These are phyloP conservation scores for Stephania cephalantha DNA, from an alignment of 164 flowering plant species.

Conservation along the genomic window DNA sequence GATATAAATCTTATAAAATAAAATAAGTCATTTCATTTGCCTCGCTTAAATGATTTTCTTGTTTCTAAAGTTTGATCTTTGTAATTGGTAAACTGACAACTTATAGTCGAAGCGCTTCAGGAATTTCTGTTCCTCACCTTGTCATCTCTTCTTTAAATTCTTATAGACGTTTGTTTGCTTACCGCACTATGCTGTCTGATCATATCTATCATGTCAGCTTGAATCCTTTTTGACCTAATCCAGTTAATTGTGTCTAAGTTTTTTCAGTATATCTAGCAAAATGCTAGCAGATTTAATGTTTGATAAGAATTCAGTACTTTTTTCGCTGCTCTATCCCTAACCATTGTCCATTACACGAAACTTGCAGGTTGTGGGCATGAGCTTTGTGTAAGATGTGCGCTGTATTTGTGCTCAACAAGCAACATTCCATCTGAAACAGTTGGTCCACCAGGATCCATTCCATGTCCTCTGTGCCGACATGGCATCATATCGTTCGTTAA, in stretches of 20 bases:
- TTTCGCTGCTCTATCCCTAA: background rate
- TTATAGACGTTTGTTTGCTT: background rate
- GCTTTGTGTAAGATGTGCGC: conserved; percentile 83
- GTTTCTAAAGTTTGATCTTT: background rate
- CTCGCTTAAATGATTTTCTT: background rate
- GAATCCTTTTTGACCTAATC: too few species aligned
- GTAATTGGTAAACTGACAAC: background rate
- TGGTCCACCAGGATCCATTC: conserved; percentile 77
- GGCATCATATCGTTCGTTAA: conserved; percentile 62
- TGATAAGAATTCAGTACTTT: background rate
- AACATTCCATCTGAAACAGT: conserved; percentile 48
- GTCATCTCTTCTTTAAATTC: background rate
- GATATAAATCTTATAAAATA: too few species aligned
- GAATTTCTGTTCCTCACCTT: background rate
- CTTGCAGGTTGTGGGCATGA: conserved; percentile 82
- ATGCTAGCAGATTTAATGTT: background rate
- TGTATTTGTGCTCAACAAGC: conserved; percentile 83
- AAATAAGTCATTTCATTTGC: background rate
- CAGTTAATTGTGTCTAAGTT: background rate
- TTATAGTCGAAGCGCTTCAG: background rate
- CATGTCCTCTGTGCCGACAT: conserved; percentile 89
- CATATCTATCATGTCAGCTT: background rate
- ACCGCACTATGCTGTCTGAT: background rate
- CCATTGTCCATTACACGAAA: background rate
- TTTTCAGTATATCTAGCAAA: background rate